Conservation (phyloP, 176 grass and related monocot genomes). For the Pontederia paniculata region DNA sequence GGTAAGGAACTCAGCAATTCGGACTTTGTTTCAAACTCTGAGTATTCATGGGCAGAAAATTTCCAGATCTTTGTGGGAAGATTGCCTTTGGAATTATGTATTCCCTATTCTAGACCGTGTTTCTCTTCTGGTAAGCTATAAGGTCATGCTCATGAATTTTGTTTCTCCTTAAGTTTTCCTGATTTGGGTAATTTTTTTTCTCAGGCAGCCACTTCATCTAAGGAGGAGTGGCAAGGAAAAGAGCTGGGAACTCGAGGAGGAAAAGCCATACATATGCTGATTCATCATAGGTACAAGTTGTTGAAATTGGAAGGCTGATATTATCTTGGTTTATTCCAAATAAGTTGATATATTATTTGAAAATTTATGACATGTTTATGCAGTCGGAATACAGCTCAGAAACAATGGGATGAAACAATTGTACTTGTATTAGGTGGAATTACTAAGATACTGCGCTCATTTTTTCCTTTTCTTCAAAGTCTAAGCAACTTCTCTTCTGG, state of each 20-base stretch:
- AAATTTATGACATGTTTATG: slow-evolving; percentile 15
- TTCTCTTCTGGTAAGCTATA: slow-evolving; percentile 76
- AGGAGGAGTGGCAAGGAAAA: slow-evolving; percentile 97
- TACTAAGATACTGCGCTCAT: slow-evolving; percentile 68
- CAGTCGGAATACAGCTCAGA: slow-evolving; percentile 94
- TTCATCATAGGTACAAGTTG: slow-evolving; percentile 77
- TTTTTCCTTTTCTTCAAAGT: slow-evolving; percentile 86
- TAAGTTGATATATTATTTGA: background rate
- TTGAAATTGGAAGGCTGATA: background rate
- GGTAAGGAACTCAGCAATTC: slow-evolving; percentile 92
- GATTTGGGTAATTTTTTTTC: slow-evolving; percentile 28
- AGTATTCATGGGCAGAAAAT: slow-evolving; percentile 94
- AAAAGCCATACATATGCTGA: slow-evolving; percentile 99
- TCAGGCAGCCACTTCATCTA: slow-evolving; percentile 86
- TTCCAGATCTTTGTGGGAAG: slow-evolving; percentile 85
- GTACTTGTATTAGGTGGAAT: slow-evolving; percentile 90
- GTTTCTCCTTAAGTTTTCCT: slow-evolving; percentile 10
- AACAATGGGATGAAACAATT: slow-evolving; percentile 99
- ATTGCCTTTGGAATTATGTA: slow-evolving; percentile 86
- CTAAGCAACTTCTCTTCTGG: slow-evolving; percentile 75
- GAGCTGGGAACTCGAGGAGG: slow-evolving; percentile 87
- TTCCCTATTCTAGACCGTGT: slow-evolving; percentile 93
- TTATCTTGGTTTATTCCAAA: background rate
- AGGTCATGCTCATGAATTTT: slow-evolving; percentile 2
- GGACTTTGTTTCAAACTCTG: slow-evolving; percentile 85